Conservation (phyloP, 2,329 filamentous ascomycete genomes). For the Colletotrichum coccodes region DNA sequence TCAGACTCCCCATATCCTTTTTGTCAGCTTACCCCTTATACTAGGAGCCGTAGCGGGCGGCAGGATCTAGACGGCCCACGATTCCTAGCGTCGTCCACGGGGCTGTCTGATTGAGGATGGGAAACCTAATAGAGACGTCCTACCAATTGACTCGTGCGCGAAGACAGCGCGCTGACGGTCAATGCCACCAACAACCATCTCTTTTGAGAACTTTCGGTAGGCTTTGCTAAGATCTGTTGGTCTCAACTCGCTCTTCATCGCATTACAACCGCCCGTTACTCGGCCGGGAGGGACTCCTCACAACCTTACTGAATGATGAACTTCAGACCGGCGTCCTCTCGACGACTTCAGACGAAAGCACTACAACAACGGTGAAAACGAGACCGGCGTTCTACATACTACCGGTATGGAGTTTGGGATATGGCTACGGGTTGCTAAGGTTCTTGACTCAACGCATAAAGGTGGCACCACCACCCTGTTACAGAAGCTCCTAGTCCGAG, state of each 20-base stretch:
- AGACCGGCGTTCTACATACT: neutral
- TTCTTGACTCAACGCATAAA: conserved; percentile 20
- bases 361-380: neutral
- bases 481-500: conserved; percentile 24
- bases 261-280: neutral
- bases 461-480: conserved; percentile 10
- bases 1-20: neutral
- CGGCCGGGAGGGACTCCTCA: neutral
- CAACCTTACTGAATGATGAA: neutral
- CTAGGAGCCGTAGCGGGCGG: neutral
- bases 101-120: neutral
- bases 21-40: neutral
- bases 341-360: neutral
- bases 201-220: neutral
- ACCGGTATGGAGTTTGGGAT: neutral
- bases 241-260: neutral
- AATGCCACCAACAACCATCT: neutral
- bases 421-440: neutral
- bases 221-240: neutral
- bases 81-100: neutral
- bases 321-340: neutral
- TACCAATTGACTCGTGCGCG: neutral
- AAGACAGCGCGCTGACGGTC: neutral
- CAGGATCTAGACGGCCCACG: neutral
- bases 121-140: neutral